Evolutionary conservation across 2,329 filamentous ascomycete genomes (phyloP).

Genomic region (Malbranchea cinnamomea): DNA sequence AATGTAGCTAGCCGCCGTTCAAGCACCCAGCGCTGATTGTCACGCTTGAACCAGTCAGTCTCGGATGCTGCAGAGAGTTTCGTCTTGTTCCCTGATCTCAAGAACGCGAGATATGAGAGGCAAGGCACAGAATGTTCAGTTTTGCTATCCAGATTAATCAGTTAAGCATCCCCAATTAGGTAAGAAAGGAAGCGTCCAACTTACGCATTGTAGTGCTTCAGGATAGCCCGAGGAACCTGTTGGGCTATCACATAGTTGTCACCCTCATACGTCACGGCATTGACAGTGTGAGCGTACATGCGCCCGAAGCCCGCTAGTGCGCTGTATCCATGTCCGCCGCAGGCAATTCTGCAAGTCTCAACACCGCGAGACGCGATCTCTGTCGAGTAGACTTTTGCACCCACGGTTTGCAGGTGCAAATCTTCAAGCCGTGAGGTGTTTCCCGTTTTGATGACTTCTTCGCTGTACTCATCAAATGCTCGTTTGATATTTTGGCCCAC

Average conservation of each 20-base stretch:
- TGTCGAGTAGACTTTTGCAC: conserved; percentile 13
- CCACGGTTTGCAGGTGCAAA: conserved; percentile 13
- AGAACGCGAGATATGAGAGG: conserved; percentile 11
- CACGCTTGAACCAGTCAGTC: conserved; percentile 9
- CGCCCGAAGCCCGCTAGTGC: conserved; percentile 19
- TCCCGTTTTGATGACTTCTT: conserved; percentile 10
- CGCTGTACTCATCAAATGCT: conserved; percentile 12
- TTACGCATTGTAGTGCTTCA: conserved; percentile 13
- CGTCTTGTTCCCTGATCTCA: conserved; percentile 6
- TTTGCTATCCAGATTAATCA: conserved; percentile 5
- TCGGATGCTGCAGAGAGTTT: conserved; percentile 4
- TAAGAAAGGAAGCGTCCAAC: not conserved
- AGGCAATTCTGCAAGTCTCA: conserved; percentile 13
- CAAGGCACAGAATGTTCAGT: conserved; percentile 11
- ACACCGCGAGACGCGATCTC: conserved; percentile 11
- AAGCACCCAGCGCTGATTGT: conserved; percentile 11
- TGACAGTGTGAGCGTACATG: conserved; percentile 16
- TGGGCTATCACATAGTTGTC: conserved; percentile 30
- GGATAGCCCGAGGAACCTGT: conserved; percentile 18
- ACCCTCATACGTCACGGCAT: conserved; percentile 22
- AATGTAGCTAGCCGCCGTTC: conserved; percentile 11
- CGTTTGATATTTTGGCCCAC: conserved; percentile 13
- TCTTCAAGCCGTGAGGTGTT: conserved; percentile 13
- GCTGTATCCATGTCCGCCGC: conserved; percentile 26
- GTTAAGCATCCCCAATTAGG: not conserved